Base-by-base conservation (phyloP, 345 rosid species). In the Aquilaria sinensis region DNA sequence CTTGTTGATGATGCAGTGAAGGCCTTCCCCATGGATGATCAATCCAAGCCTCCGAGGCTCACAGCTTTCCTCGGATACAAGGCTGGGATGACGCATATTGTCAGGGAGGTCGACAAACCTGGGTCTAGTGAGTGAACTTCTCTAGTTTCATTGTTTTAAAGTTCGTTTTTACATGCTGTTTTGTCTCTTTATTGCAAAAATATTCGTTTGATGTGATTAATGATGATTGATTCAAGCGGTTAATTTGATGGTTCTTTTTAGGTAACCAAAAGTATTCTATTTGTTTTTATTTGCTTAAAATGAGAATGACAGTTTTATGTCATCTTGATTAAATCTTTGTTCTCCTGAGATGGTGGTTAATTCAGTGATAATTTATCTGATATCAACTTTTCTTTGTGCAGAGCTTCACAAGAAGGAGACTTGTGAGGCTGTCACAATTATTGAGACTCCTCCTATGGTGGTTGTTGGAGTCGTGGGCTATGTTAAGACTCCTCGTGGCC, bases 321-420 rank as follows among this genome's bases (percentile, higher is more conserved):
- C 23, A 16, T 16, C 23, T 16, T 16, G 23, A 16, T 16, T 16
- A 0, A 16, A 16, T 16, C 23, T 16, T 16, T 16, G 23, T 16
- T 16, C 23, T 16, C 23, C 23, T 16, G 23, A 16, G 23, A 16
- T 16, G 23, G 23, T 16, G 23, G 23, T 16, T 16, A 16, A 16
- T 16, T 16, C 23, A 16, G 23, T 16, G 23, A 16, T 16, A 16
- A 16, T 16, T 16, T 16, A 16, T 16, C 23, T 16, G 23, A 16
- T 16, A 16, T 16, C 4, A 37, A 37, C 43, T 37, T 37, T 37
- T 1, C 5, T 51, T 55, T n/a, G n/a, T 56, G 15, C 52, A 89
- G 93, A 90, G 80, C 92, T 90, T 59, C 96, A 87, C 86, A 90
- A 90, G 86, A 90, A 90, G 75, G 95, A 90, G 80, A 85, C 96